A percentile compares a stretch with the other conserved stretches of the same genome.
phyloP scores from a whole-genome alignment of 2,329 filamentous ascomycete species.

The Spiromastix sp. region DNA sequence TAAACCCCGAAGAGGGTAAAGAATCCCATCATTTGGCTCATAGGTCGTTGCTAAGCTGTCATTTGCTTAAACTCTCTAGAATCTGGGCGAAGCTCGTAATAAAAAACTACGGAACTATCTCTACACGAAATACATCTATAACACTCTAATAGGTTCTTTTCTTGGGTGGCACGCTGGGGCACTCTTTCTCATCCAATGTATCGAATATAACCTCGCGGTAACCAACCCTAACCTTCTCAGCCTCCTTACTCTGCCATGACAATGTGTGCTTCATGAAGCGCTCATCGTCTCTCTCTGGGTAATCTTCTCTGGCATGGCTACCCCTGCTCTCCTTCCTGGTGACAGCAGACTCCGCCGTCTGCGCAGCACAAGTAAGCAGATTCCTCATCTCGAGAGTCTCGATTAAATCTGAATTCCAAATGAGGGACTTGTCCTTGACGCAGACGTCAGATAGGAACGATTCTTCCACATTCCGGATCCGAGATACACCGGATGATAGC shows the following conservation, averaged over 20 bases:
- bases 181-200: slow-evolving; percentile 36
- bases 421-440: slow-evolving; percentile 91
- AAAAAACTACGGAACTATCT: too few species aligned
- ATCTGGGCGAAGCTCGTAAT: too few species aligned
- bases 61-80: too few species aligned
- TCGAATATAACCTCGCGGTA: slow-evolving; percentile 31
- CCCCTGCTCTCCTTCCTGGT: slow-evolving; percentile 82
- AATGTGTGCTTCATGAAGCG: slow-evolving; percentile 38
- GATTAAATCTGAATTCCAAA: slow-evolving; percentile 91
- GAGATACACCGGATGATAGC: slow-evolving; percentile 73
- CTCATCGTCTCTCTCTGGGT: slow-evolving; percentile 67
- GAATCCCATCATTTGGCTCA: too few species aligned
- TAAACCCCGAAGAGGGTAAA: too few species aligned
- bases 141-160: slow-evolving; percentile 25
- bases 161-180: slow-evolving; percentile 25
- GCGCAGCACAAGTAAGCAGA: slow-evolving; percentile 70
- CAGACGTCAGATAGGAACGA: slow-evolving; percentile 61
- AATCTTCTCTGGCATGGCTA: slow-evolving; percentile 80
- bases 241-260: slow-evolving; percentile 34
- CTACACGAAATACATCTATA: too few species aligned
- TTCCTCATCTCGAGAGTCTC: slow-evolving; percentile 85
- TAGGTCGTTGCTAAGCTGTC: too few species aligned
- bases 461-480: slow-evolving; percentile 68
- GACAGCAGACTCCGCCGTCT: slow-evolving; percentile 72
- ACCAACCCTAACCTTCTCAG: slow-evolving; percentile 29